Evolutionary conservation across 495 filamentous ascomycete genomes (phyloP).

Genomic region (Daldinia concentrica): DNA sequence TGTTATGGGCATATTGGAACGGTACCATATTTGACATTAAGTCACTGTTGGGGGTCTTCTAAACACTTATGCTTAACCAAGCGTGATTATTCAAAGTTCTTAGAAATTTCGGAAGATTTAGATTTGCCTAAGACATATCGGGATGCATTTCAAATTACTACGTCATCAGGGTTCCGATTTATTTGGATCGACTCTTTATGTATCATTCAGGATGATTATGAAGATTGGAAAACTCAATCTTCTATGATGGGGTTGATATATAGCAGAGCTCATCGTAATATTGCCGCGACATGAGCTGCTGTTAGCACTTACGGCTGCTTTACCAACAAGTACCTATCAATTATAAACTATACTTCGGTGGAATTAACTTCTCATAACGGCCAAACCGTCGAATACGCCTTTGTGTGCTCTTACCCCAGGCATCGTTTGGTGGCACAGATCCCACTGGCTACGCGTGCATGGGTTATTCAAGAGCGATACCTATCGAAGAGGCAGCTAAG

Average conservation of each 20-base stretch:
- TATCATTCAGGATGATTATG: conserved; percentile 20
- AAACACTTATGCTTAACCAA: not conserved
- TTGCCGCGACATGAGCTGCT: not conserved
- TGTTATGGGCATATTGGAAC: not conserved
- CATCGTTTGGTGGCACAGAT: not conserved
- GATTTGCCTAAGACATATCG: not conserved
- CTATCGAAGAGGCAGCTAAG: conserved; percentile 41
- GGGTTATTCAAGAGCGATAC: conserved; percentile 49
- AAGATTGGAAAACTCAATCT: not conserved
- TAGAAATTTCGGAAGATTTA: not conserved
- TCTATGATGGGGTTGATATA: conserved; percentile 2
- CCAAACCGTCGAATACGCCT: not conserved
- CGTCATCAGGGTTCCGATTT: not conserved
- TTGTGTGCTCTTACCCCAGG: not conserved
- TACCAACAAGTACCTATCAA: not conserved
- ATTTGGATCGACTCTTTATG: conserved; percentile 44
- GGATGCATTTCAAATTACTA: not conserved
- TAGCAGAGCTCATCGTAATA: not conserved
- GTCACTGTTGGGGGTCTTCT: conserved; percentile 1
- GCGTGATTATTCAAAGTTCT: not conserved
- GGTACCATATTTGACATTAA: not conserved
- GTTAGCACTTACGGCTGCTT: conserved; percentile 3
- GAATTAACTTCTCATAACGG: not conserved
- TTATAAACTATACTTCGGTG: not conserved
- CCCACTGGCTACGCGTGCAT: conserved; percentile 34